Conservation (phyloP, 2,329 filamentous ascomycete genomes). For the Pyrenochaeta sp. region DNA sequence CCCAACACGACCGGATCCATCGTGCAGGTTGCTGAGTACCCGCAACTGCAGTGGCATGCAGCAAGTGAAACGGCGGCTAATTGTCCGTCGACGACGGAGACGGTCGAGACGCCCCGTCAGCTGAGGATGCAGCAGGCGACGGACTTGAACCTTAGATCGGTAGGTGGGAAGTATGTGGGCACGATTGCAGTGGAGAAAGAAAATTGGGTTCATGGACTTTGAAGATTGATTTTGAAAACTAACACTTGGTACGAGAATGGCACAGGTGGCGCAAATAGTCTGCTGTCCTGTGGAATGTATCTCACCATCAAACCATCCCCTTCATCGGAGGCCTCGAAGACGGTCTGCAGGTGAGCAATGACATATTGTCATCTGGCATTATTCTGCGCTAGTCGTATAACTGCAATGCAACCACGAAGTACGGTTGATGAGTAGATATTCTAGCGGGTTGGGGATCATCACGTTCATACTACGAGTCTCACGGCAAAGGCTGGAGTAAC, state of each 20-base stretch:
- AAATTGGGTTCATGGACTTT: no score
- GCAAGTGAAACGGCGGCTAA: no score
- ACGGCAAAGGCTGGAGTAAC: constrained; percentile 35
- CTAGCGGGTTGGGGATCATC: constrained; percentile 65
- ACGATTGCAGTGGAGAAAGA: no score
- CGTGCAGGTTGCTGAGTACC: no score
- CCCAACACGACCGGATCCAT: no score
- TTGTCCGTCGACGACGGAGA: neutral
- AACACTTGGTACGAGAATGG: neutral
- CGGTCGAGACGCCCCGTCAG: neutral
- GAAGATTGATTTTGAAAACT: neutral
- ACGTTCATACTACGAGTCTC: constrained; percentile 25
- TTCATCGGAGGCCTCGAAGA: constrained; percentile 69
- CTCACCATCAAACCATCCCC: constrained; percentile 87
- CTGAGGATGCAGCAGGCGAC: no score
- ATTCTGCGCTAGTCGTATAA: constrained; percentile 94
- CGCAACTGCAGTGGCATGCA: no score
- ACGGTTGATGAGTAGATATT: constrained; percentile 87
- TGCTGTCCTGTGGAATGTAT: constrained; percentile 62
- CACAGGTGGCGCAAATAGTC: neutral
- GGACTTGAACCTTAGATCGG: no score
- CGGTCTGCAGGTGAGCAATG: constrained; percentile 83
- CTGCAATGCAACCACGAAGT: constrained; percentile 76
- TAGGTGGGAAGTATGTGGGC: no score
- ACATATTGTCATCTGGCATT: constrained; percentile 64